A percentile compares a stretch with the other conserved stretches of the same genome.
Evolutionary conservation across 148 eudicot genomes (phyloP).

Genomic region (Fagopyrum esculentum): DNA sequence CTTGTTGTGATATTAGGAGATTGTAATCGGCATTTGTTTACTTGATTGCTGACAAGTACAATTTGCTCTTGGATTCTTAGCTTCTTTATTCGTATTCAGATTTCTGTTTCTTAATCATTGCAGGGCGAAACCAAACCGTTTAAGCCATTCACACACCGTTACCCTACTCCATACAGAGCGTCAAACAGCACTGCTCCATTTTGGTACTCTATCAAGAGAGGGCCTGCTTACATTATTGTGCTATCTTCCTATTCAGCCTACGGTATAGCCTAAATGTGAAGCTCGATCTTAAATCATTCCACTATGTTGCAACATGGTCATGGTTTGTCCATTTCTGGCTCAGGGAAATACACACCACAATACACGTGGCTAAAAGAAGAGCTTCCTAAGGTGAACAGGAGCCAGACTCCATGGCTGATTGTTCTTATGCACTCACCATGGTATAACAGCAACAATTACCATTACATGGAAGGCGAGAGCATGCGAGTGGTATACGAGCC

Average conservation of each 20-base stretch:
- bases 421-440: conserved; percentile 15
- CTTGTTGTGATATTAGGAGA: background rate
- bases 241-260: conserved; percentile 21
- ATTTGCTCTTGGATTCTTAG: background rate
- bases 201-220: conserved; percentile 34
- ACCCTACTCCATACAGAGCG: conserved; percentile 34
- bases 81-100: background rate
- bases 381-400: conserved; percentile 16
- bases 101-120: background rate
- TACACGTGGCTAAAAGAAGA: conserved; percentile 13
- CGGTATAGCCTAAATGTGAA: conserved; percentile 4
- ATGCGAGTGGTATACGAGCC: conserved; percentile 16
- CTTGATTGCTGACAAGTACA: background rate
- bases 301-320: background rate
- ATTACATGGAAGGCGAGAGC: conserved; percentile 19
- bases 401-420: conserved; percentile 18
- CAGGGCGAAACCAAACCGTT: conserved; percentile 47
- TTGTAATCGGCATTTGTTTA: background rate
- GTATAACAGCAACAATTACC: conserved; percentile 17
- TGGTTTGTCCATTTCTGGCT: background rate
- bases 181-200: conserved; percentile 37
- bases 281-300: background rate
- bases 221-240: conserved; percentile 27
- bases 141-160: conserved; percentile 42
- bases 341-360: conserved; percentile 18